phyloP scores from a whole-genome alignment of 2,329 filamentous ascomycete species.

The Colletotrichum tropicale region DNA sequence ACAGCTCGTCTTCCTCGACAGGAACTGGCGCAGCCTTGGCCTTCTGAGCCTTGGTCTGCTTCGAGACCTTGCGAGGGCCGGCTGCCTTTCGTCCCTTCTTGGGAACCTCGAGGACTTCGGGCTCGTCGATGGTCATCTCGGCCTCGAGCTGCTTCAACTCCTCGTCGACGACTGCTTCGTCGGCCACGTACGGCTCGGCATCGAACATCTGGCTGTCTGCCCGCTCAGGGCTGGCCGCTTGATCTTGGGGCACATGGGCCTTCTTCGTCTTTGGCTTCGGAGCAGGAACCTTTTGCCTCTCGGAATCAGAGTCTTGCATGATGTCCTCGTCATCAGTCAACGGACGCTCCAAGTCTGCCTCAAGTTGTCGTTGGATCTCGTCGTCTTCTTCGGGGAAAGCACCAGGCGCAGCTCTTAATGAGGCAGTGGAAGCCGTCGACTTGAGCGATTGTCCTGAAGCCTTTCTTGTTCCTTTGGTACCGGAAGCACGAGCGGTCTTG shows the following conservation, averaged over 20 bases:
- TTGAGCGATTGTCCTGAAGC: conserved; percentile 38
- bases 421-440: conserved; percentile 48
- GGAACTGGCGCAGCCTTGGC: conserved; percentile 34
- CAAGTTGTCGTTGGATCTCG: conserved; percentile 69
- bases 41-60: conserved; percentile 54
- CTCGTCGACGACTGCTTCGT: conserved; percentile 55
- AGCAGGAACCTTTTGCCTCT: conserved; percentile 38
- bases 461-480: conserved; percentile 36
- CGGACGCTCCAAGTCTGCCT: conserved; percentile 66
- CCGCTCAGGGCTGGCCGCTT: conserved; percentile 30
- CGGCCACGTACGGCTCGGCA: conserved; percentile 44
- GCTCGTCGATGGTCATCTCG: conserved; percentile 43
- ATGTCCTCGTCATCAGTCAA: conserved; percentile 58
- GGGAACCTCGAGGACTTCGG: conserved; percentile 46
- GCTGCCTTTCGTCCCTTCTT: conserved; percentile 60
- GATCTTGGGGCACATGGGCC: conserved; percentile 28
- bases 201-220: conserved; percentile 56
- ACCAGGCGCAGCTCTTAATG: conserved; percentile 39
- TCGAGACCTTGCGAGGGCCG: conserved; percentile 55
- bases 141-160: conserved; percentile 55
- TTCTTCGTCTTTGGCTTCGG: conserved; percentile 33
- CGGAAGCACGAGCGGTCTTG: conserved; percentile 52
- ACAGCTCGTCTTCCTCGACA: conserved; percentile 24
- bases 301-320: conserved; percentile 50
- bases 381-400: conserved; percentile 59